Evolutionary conservation across 306 rosid genomes (phyloP).

Genomic region (Corylus heterophylla): DNA sequence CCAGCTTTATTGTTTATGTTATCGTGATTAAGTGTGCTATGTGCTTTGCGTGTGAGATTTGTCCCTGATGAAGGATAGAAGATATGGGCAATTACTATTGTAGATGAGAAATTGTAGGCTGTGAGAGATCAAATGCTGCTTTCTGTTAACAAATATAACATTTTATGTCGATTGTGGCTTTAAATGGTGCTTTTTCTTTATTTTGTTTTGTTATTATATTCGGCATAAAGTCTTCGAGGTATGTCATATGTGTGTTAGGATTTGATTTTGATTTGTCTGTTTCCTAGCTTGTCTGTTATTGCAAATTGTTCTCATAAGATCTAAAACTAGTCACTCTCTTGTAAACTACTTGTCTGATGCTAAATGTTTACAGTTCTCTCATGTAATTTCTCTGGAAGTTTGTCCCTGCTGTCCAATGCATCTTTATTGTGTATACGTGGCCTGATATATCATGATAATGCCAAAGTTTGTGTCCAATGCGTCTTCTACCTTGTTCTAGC

Average conservation of each 20-base stretch:
- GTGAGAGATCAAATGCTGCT: background rate
- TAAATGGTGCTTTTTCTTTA: background rate
- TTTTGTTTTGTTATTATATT: background rate
- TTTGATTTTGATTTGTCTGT: background rate
- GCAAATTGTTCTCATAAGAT: background rate
- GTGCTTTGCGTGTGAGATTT: background rate
- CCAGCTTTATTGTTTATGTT: background rate
- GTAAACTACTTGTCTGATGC: background rate
- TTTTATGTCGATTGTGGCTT: background rate
- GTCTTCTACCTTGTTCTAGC: background rate
- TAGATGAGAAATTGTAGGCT: background rate
- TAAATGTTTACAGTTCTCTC: background rate
- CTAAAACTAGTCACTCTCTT: background rate
- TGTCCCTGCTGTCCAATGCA: background rate
- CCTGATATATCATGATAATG: background rate
- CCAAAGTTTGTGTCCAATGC: background rate
- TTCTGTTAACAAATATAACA: background rate
- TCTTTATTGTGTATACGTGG: background rate
- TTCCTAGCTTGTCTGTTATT: background rate
- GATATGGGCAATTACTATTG: slow-evolving; percentile 2
- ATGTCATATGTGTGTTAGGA: background rate
- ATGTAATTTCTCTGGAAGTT: background rate
- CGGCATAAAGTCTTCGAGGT: background rate
- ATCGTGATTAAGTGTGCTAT: background rate
- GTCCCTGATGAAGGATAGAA: background rate